Percentiles rank a stretch among this genome's conserved stretches.
Conservation (phyloP, 768 basidiomycete genomes). For the Amanita thiersii region DNA sequence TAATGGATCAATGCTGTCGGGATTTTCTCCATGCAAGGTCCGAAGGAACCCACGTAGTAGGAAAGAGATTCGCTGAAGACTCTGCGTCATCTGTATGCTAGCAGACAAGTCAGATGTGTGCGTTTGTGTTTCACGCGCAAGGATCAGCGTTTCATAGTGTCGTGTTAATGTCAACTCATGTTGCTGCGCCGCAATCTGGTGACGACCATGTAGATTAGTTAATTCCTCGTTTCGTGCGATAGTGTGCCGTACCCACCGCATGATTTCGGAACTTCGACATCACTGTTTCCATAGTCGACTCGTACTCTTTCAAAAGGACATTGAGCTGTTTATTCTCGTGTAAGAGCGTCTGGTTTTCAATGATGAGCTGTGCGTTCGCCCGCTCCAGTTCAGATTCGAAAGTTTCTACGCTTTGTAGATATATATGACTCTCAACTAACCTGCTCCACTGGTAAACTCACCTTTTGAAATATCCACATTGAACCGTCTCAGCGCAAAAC, state of each 20-base stretch:
- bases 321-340: constrained; percentile 96
- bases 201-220: constrained; percentile 6
- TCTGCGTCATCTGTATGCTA: constrained; percentile 51
- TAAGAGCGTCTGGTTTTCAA: constrained; percentile 87
- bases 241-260: constrained; percentile 47
- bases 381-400: constrained; percentile 93
- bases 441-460: constrained; percentile 19
- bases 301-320: constrained; percentile 86
- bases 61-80: constrained; percentile 65
- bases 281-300: constrained; percentile 88
- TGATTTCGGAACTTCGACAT: constrained; percentile 95
- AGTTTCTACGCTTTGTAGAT: constrained; percentile 56
- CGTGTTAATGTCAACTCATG: constrained; percentile 82
- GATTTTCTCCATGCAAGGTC: constrained; percentile 57
- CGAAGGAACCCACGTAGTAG: constrained; percentile 66
- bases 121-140: constrained; percentile 50
- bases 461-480: constrained; percentile 86
- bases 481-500: constrained; percentile 74
- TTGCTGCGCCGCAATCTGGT: constrained; percentile 82
- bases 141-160: constrained; percentile 83
- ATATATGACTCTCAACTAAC: constrained; percentile 17
- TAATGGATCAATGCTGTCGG: constrained; percentile 24
- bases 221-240: constrained; percentile 7
- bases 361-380: constrained; percentile 78
- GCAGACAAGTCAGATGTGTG: constrained; percentile 48